Evolutionary conservation across 495 filamentous ascomycete genomes (phyloP).

Genomic region (Podospora comata): DNA sequence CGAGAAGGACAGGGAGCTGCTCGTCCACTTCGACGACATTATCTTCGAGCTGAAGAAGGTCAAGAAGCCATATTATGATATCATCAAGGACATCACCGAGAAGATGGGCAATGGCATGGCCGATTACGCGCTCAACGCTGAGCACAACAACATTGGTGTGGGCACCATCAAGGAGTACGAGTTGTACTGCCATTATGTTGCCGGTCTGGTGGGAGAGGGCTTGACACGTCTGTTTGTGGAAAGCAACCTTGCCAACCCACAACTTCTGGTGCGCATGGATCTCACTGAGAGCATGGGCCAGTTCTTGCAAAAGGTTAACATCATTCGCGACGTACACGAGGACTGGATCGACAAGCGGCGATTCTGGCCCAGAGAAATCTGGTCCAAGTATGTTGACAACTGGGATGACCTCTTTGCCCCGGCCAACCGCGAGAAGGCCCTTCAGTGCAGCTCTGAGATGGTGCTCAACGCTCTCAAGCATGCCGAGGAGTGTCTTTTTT

Average conservation of each 20-base stretch:
- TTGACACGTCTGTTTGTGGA: constrained; percentile 88
- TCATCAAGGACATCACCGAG: constrained; percentile 90
- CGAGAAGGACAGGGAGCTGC: constrained; percentile 89
- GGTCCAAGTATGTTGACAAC: constrained; percentile 86
- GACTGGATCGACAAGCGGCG: constrained; percentile 80
- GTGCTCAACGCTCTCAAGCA: constrained; percentile 82
- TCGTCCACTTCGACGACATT: constrained; percentile 86
- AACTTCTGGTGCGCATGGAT: constrained; percentile 69
- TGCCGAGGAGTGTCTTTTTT: constrained; percentile 90
- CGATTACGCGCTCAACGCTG: constrained; percentile 82
- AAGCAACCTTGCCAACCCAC: constrained; percentile 80
- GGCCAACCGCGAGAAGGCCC: constrained; percentile 71
- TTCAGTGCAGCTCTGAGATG: constrained; percentile 93
- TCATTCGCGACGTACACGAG: constrained; percentile 92
- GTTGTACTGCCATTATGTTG: constrained; percentile 94
- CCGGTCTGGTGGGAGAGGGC: constrained; percentile 93
- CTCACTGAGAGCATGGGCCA: constrained; percentile 95
- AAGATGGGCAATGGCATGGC: constrained; percentile 99
- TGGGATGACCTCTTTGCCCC: constrained; percentile 88
- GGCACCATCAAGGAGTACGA: constrained; percentile 86
- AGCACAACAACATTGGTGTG: constrained; percentile 72
- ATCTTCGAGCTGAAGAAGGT: constrained; percentile 85
- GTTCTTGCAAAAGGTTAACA: constrained; percentile 97
- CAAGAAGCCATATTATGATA: constrained; percentile 75
- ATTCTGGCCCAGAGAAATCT: constrained; percentile 94